phyloP scores from a whole-genome alignment of 2,329 filamentous ascomycete species.

The Cytospora paraplurivora region DNA sequence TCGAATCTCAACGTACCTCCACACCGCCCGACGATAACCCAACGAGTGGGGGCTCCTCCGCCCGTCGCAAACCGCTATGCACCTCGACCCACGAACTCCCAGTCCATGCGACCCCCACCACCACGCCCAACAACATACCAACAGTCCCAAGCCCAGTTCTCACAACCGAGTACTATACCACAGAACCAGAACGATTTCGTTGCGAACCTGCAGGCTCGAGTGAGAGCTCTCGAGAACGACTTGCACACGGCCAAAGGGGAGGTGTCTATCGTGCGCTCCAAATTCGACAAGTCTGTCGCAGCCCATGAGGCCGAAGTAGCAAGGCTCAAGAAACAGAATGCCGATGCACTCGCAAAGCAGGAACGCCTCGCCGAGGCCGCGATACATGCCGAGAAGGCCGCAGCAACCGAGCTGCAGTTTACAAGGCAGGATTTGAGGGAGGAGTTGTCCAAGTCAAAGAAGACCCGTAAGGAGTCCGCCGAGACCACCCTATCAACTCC shows the following conservation, averaged over 20 bases:
- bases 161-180: conserved; percentile 24
- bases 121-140: conserved; percentile 36
- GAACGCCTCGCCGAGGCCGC: conserved; percentile 66
- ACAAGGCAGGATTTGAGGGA: conserved; percentile 71
- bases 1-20: conserved; percentile 32
- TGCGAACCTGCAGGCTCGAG: conserved; percentile 53
- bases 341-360: conserved; percentile 65
- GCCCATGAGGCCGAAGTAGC: conserved; percentile 65
- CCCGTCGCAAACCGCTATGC: conserved; percentile 25
- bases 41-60: conserved; percentile 46
- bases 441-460: conserved; percentile 49
- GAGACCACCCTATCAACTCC: conserved; percentile 55
- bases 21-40: conserved; percentile 36
- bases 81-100: conserved; percentile 25
- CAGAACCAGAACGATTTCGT: conserved; percentile 43
- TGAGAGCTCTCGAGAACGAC: conserved; percentile 56
- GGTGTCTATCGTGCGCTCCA: conserved; percentile 72
- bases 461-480: conserved; percentile 46
- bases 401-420: conserved; percentile 72
- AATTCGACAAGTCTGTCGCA: conserved; percentile 62
- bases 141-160: conserved; percentile 35
- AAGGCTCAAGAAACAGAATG: conserved; percentile 62
- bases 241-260: conserved; percentile 69
- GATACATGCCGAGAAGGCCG: conserved; percentile 65
- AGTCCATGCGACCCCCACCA: conserved; percentile 33